A percentile compares a stretch with the other conserved stretches of the same genome.
Conservation (phyloP, 345 rosid genomes). For the Streptanthus diversifolius region DNA sequence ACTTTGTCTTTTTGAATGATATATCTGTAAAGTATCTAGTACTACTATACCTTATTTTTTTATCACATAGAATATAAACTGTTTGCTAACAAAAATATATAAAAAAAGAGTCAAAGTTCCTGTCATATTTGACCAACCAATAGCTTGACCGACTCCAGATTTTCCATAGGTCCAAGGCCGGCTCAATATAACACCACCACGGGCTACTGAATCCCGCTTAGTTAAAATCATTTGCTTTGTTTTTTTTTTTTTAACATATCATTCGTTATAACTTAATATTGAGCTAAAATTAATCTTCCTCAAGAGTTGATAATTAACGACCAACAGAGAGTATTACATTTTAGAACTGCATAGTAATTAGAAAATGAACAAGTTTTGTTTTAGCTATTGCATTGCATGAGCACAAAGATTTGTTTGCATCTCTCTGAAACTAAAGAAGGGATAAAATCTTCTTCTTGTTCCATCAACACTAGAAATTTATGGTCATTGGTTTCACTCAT, state of each 20-base stretch:
- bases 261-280: neutral
- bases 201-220: neutral
- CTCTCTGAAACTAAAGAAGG: no score
- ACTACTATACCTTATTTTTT: neutral
- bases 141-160: conserved; percentile 11
- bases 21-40: neutral
- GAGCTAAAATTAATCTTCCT: neutral
- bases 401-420: neutral
- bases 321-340: neutral
- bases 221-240: neutral
- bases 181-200: neutral
- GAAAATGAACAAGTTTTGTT: no score
- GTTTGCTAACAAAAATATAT: neutral
- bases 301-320: no score
- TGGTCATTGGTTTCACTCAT: no score
- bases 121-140: conserved; percentile 31
- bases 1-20: neutral
- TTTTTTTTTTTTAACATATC: neutral
- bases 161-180: conserved; percentile 10
- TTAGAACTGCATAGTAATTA: neutral
- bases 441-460: no score
- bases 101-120: conserved; percentile 13
- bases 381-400: no score
- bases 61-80: neutral
- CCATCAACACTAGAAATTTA: no score